Percentiles rank a stretch among this genome's conserved stretches.
These are phyloP conservation scores for Vitis hybrid DNA, from an alignment of 177 flowering plant species.

Conservation along the genomic window DNA sequence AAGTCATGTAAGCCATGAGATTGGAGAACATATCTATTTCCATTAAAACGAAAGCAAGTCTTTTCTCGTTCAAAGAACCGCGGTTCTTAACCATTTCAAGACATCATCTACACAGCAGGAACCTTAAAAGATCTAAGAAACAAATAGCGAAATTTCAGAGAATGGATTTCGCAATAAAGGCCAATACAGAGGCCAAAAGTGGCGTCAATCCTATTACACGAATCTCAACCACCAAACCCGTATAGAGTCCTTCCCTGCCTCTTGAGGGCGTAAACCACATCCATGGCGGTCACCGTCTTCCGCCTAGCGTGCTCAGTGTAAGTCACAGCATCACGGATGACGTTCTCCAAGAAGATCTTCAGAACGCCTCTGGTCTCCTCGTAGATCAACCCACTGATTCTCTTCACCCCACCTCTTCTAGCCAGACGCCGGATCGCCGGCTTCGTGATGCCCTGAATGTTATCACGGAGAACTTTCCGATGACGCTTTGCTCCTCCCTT, in stretches of 20 bases:
- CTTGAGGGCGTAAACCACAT: slow-evolving; percentile 41
- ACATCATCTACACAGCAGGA: too few species aligned
- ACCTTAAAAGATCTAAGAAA: too few species aligned
- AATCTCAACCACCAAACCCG: slow-evolving; percentile 32
- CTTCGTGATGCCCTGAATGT: slow-evolving; percentile 47
- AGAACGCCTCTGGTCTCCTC: slow-evolving; percentile 41
- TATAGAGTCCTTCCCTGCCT: slow-evolving; percentile 41
- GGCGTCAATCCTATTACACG: too few species aligned
- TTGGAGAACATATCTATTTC: too few species aligned
- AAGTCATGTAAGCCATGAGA: too few species aligned
- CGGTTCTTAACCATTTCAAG: too few species aligned
- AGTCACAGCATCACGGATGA: slow-evolving; percentile 40
- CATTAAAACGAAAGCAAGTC: too few species aligned
- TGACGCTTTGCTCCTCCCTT: slow-evolving; percentile 47
- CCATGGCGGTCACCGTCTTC: slow-evolving; percentile 47
- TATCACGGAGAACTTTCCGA: slow-evolving; percentile 37
- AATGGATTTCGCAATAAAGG: too few species aligned
- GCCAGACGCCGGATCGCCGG: slow-evolving; percentile 42
- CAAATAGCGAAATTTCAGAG: too few species aligned
- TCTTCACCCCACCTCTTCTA: slow-evolving; percentile 39
- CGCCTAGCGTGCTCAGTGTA: slow-evolving; percentile 42
- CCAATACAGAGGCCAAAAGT: too few species aligned
- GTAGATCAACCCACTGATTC: slow-evolving; percentile 39
- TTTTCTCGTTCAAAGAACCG: too few species aligned
- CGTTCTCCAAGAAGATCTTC: slow-evolving; percentile 40